These are phyloP conservation scores for Leccinum uliginosum DNA, from an alignment of 768 basidiomycete genomes.

Conservation along the genomic window DNA sequence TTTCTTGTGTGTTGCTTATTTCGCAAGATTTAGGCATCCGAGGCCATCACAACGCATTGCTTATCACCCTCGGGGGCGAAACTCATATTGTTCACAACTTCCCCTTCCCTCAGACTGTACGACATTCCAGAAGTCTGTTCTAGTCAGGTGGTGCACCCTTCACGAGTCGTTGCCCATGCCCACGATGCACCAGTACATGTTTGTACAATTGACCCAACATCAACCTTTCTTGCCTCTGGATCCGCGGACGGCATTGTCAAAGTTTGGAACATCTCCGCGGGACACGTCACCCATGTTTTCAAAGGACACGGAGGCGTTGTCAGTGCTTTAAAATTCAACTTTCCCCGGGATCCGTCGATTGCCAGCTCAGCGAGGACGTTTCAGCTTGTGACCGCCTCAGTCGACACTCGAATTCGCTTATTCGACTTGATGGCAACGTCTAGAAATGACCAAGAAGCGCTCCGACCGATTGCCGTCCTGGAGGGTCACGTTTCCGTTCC, in stretches of 20 bases:
- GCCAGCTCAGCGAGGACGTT: constrained; percentile 49
- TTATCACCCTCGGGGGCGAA: constrained; percentile 71
- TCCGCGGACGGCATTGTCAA: constrained; percentile 96
- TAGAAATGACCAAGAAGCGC: constrained; percentile 49
- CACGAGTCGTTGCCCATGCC: constrained; percentile 74
- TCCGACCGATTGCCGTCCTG: constrained; percentile 73
- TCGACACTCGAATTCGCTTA: constrained; percentile 88
- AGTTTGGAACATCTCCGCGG: constrained; percentile 88
- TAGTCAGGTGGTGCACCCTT: constrained; percentile 56
- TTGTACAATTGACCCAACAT: constrained; percentile 78
- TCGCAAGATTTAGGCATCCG: constrained; percentile 64
- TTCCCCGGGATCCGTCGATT: constrained; percentile 56
- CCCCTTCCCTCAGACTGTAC: constrained; percentile 79
- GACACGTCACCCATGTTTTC: constrained; percentile 91
- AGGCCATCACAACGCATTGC: constrained; percentile 79
- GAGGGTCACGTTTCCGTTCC: constrained; percentile 97
- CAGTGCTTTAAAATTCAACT: constrained; percentile 84
- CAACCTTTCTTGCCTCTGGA: constrained; percentile 89
- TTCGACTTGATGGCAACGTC: constrained; percentile 77
- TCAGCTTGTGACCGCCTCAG: constrained; percentile 85
- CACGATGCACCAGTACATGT: constrained; percentile 95
- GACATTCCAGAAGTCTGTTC: constrained; percentile 56
- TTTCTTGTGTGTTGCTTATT: constrained; percentile 1
- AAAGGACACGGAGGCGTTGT: constrained; percentile 98
- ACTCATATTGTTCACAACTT: constrained; percentile 76